A percentile compares a stretch with the other conserved stretches of the same genome.
These are phyloP conservation scores for Colletotrichum sidae DNA, from an alignment of 2,329 filamentous ascomycete genomes.

Conservation along the genomic window DNA sequence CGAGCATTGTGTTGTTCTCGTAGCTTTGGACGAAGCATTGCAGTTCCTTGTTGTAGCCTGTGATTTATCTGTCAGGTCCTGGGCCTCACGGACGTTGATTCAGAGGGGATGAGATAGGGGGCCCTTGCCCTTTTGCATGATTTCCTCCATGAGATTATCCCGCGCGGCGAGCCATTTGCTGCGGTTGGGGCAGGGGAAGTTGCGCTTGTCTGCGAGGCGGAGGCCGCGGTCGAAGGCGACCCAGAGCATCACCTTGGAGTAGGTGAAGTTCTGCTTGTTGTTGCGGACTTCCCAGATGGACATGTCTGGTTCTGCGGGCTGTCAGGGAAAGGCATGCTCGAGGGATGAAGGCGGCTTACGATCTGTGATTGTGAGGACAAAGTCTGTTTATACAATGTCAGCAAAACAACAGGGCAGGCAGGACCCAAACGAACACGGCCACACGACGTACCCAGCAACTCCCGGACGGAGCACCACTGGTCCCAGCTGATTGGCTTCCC, in stretches of 20 bases:
- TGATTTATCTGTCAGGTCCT: not conserved
- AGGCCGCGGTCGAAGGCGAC: conserved; percentile 82
- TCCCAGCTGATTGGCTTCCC: conserved; percentile 83
- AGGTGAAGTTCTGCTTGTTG: conserved; percentile 80
- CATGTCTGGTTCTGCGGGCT: conserved; percentile 73
- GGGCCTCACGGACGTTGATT: too few species aligned
- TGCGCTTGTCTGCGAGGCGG: conserved; percentile 79
- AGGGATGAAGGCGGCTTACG: conserved; percentile 49
- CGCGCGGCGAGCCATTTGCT: conserved; percentile 73
- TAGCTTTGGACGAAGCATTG: conserved; percentile 82
- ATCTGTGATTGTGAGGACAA: conserved; percentile 75
- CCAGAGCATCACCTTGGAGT: conserved; percentile 88
- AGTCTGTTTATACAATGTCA: conserved; percentile 58
- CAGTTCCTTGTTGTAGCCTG: conserved; percentile 77
- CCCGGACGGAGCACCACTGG: conserved; percentile 77
- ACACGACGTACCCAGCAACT: conserved; percentile 66
- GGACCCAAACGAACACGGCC: not conserved
- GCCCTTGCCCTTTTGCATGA: conserved; percentile 74
- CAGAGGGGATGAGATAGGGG: too few species aligned
- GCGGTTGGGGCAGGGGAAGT: conserved; percentile 79
- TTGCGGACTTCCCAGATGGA: conserved; percentile 87
- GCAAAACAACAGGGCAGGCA: not conserved
- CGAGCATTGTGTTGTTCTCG: conserved; percentile 75
- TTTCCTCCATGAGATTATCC: conserved; percentile 77
- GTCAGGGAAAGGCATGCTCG: conserved; percentile 27